phyloP scores from a whole-genome alignment of 1,284 basidiomycete species.

The Flammula alnicola region DNA sequence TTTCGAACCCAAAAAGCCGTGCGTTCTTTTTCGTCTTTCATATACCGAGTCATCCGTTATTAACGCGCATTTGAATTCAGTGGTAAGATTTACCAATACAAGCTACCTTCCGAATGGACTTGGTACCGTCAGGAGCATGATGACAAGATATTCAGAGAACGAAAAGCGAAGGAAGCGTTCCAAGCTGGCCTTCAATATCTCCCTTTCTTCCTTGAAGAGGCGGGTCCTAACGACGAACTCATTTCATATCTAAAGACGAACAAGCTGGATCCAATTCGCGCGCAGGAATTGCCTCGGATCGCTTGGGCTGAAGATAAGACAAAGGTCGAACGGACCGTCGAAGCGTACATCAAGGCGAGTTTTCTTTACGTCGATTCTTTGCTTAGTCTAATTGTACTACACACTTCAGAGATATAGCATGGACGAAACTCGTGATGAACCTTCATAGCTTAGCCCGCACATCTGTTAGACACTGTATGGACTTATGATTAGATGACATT shows the following conservation, averaged over 20 bases:
- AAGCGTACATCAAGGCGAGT: slow-evolving; percentile 15
- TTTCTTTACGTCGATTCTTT: background rate
- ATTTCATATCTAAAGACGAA: slow-evolving; percentile 14
- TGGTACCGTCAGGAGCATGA: slow-evolving; percentile 30
- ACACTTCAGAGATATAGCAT: background rate
- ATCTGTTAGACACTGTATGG: no score
- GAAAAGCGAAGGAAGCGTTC: slow-evolving; percentile 29
- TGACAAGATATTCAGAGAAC: slow-evolving; percentile 29
- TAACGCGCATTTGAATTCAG: slow-evolving; percentile 10
- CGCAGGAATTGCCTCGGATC: slow-evolving; percentile 26
- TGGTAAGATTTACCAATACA: slow-evolving; percentile 27
- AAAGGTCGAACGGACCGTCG: slow-evolving; percentile 22
- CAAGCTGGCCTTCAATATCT: slow-evolving; percentile 28
- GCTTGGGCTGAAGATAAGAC: slow-evolving; percentile 30
- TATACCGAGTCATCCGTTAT: no score
- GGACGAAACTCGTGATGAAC: background rate
- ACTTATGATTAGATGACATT: background rate
- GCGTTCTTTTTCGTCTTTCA: slow-evolving; percentile 2
- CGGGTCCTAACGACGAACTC: slow-evolving; percentile 17
- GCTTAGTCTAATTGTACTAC: background rate
- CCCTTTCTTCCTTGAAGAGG: slow-evolving; percentile 23
- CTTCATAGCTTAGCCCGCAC: background rate
- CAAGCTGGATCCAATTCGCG: slow-evolving; percentile 25
- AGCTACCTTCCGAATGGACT: slow-evolving; percentile 28
- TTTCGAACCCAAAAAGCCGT: slow-evolving; percentile 28